These are phyloP conservation scores for Phlegmacium glaucopus DNA, from an alignment of 768 basidiomycete species.

Conservation along the genomic window DNA sequence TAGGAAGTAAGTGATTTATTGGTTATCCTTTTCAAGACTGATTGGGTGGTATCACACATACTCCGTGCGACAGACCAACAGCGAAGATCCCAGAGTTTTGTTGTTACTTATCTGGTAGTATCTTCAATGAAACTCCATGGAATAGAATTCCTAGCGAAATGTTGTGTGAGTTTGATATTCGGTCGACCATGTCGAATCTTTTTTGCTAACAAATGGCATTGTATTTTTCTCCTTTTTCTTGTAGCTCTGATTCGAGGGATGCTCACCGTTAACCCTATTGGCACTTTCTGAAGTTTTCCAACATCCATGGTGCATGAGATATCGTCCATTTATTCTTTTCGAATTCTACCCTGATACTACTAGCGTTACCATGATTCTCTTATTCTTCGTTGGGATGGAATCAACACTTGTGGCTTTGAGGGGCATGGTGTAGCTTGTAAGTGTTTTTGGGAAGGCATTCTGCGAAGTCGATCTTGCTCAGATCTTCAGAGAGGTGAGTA, in stretches of 20 bases:
- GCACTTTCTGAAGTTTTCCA: conserved; percentile 45
- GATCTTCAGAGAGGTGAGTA: no score
- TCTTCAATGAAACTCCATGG: conserved; percentile 82
- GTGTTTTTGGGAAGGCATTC: no score
- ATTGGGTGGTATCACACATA: conserved; percentile 67
- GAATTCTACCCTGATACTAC: background rate
- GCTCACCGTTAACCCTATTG: conserved; percentile 69
- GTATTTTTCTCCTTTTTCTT: background rate
- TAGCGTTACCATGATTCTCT: no score
- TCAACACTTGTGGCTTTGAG: no score
- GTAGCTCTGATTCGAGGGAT: conserved; percentile 76
- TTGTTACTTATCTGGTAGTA: conserved; percentile 70
- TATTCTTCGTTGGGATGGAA: no score
- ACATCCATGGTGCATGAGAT: conserved; percentile 80
- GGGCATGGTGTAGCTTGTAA: no score
- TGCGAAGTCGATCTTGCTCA: no score
- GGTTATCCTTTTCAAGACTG: background rate
- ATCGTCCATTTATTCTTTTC: conserved; percentile 13
- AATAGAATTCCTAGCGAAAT: conserved; percentile 52
- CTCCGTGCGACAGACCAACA: conserved; percentile 97
- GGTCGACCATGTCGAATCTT: background rate
- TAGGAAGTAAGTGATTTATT: conserved; percentile 85
- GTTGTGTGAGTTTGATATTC: conserved; percentile 57
- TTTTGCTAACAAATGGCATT: background rate
- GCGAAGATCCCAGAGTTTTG: conserved; percentile 68